These are phyloP conservation scores for Lentinula novae-zelandiae DNA, from an alignment of 1,284 basidiomycete genomes.

Conservation along the genomic window DNA sequence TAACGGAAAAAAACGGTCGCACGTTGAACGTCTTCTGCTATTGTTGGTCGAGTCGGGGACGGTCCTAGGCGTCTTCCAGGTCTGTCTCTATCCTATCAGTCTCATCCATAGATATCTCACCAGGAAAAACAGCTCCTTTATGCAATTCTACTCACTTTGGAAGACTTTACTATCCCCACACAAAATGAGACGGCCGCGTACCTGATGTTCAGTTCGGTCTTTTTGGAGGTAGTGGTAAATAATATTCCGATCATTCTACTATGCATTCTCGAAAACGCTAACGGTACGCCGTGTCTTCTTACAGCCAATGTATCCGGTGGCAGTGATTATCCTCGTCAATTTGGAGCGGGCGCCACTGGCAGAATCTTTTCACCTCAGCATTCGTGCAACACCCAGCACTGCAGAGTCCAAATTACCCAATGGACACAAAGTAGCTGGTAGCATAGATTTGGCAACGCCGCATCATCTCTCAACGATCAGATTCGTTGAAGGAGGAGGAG, in stretches of 20 bases:
- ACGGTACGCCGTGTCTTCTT: not conserved
- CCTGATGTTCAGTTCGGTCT: not conserved
- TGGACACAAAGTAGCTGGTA: not conserved
- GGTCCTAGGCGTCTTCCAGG: not conserved
- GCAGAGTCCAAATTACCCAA: not conserved
- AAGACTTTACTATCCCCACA: not conserved
- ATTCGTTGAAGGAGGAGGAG: not conserved
- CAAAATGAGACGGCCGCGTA: not conserved
- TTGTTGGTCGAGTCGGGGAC: not conserved
- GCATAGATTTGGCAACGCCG: not conserved
- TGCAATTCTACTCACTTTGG: not conserved
- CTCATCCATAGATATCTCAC: not conserved
- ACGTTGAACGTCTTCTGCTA: not conserved
- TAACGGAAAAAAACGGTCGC: not conserved
- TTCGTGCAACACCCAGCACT: not conserved
- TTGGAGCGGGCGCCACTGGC: not conserved
- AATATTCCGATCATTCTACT: not conserved
- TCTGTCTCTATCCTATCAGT: not conserved
- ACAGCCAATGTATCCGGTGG: not conserved
- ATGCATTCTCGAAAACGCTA: not conserved
- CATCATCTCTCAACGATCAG: not conserved
- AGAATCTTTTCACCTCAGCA: not conserved
- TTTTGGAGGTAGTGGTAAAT: not conserved
- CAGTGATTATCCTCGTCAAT: constrained; percentile 2
- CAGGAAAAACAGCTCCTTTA: not conserved